A percentile compares a stretch with the other conserved stretches of the same genome.
Conservation (phyloP, 2,329 filamentous ascomycete genomes). For the Fusarium subtropicale region DNA sequence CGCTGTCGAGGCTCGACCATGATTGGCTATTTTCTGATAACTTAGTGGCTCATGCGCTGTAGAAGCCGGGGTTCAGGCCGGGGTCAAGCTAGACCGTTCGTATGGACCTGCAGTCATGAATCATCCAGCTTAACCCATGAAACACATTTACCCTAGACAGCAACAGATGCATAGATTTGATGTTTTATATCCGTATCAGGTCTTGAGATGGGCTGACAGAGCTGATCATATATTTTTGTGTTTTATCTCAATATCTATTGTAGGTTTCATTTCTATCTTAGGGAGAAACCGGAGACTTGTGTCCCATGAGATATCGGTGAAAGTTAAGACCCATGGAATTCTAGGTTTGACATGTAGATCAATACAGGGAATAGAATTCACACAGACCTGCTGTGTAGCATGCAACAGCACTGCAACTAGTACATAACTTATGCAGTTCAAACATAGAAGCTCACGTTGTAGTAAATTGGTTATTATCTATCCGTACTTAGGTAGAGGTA, state of each 20-base stretch:
- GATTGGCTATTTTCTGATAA: constrained; percentile 27
- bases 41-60: constrained; percentile 24
- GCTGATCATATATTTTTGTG: neutral
- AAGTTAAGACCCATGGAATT: neutral
- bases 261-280: no score
- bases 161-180: neutral
- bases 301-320: neutral
- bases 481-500: no score
- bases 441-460: neutral
- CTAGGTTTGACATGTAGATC: neutral
- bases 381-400: neutral
- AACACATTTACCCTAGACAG: constrained; percentile 9
- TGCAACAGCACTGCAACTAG: neutral
- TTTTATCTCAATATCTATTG: neutral
- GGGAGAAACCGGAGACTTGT: neutral
- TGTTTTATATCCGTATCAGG: neutral
- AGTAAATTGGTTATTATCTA: neutral
- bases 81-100: constrained; percentile 33
- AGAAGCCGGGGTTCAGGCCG: constrained; percentile 12
- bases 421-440: neutral
- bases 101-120: constrained; percentile 29
- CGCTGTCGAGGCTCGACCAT: neutral
- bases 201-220: neutral
- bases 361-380: neutral
- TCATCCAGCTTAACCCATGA: constrained; percentile 17